phyloP scores from a whole-genome alignment of 2,329 filamentous ascomycete species.

The Teratosphaeria epicoccoides region DNA sequence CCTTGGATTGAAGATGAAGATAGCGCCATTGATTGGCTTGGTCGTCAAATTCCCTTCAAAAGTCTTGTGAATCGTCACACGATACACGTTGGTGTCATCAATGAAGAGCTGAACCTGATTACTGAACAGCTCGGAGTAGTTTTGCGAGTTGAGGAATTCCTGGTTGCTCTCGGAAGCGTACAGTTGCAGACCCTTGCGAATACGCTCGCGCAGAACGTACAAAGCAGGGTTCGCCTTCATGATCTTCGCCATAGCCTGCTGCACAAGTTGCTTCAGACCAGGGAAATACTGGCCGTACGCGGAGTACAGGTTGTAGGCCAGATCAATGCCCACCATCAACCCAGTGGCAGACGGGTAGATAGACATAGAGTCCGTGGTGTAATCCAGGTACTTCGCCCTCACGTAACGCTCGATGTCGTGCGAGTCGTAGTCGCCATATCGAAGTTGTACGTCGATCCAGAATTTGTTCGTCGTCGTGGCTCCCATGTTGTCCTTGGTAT shows the following conservation, averaged over 20 bases:
- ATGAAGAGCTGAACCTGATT: conserved; percentile 99
- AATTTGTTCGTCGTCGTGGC: conserved; percentile 96
- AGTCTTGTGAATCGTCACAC: conserved; percentile 98
- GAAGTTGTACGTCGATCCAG: conserved; percentile 93
- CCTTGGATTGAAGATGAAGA: conserved; percentile 99
- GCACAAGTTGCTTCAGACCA: conserved; percentile 84
- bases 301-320: conserved; percentile 97
- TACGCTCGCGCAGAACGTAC: conserved; percentile 94
- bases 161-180: conserved; percentile 99
- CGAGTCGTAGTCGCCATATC: conserved; percentile 97
- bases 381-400: conserved; percentile 94
- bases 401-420: conserved; percentile 98
- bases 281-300: conserved; percentile 99
- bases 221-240: conserved; percentile 99
- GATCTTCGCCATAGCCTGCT: conserved; percentile 98
- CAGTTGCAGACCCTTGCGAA: conserved; percentile 92
- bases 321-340: conserved; percentile 93
- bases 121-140: conserved; percentile 98
- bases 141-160: conserved; percentile 98
- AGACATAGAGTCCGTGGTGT: conserved; percentile 96
- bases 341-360: conserved; percentile 96
- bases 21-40: conserved; percentile 97
- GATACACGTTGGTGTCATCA: conserved; percentile 97
- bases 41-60: conserved; percentile 98
- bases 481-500: conserved; percentile 92